Percentiles rank a stretch among this genome's conserved stretches.
Evolutionary conservation across 306 rosid species (phyloP).

Genomic region (Oxytropis ochrocephala): DNA sequence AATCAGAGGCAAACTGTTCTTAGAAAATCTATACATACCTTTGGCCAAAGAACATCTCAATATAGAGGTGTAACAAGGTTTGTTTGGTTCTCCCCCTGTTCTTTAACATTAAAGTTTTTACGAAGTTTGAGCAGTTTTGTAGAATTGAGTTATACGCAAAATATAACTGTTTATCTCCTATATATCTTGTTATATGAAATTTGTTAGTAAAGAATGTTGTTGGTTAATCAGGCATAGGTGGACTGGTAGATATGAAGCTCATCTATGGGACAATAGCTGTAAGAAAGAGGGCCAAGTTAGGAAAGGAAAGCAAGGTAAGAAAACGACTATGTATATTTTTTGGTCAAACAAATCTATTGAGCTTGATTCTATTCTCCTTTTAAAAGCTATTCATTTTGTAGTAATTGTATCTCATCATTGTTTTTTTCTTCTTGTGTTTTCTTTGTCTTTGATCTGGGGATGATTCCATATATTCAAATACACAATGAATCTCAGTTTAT

Average conservation of each 20-base stretch:
- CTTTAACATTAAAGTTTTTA: too few species aligned
- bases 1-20: slow-evolving; percentile 51
- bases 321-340: slow-evolving; percentile 9
- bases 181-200: neutral
- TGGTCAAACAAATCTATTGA: slow-evolving; percentile 11
- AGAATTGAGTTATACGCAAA: too few species aligned
- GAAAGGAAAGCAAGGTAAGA: slow-evolving; percentile 92
- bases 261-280: slow-evolving; percentile 90
- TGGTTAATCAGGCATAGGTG: slow-evolving; percentile 69
- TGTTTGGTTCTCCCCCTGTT: neutral
- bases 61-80: slow-evolving; percentile 94
- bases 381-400: slow-evolving; percentile 5
- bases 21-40: slow-evolving; percentile 76
- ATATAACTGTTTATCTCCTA: neutral
- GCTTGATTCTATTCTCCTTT: neutral
- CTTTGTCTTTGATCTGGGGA: slow-evolving; percentile 17
- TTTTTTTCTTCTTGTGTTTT: neutral
- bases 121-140: too few species aligned
- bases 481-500: slow-evolving; percentile 55
- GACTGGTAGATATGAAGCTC: slow-evolving; percentile 97
- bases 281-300: slow-evolving; percentile 95
- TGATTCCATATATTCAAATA: slow-evolving; percentile 27
- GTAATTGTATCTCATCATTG: slow-evolving; percentile 12
- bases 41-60: slow-evolving; percentile 91
- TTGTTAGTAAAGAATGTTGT: slow-evolving; percentile 21